A percentile compares a stretch with the other conserved stretches of the same genome.
These are phyloP conservation scores for Jasminum sambac DNA, from an alignment of 257 asterid species.

Conservation along the genomic window DNA sequence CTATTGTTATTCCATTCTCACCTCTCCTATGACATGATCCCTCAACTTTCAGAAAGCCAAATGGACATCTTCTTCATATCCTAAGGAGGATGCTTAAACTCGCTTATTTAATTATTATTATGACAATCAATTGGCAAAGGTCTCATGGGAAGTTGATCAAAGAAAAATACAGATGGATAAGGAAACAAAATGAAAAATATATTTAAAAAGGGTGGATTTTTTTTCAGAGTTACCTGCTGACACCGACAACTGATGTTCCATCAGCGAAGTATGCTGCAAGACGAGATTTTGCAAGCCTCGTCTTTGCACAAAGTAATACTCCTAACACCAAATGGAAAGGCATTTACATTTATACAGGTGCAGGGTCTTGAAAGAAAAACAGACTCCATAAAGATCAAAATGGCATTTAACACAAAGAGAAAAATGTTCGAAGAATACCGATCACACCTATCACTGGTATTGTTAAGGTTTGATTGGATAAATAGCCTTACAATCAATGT, in stretches of 20 bases:
- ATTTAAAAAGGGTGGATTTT: constrained; percentile 4
- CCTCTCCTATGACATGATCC: background rate
- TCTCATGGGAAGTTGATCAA: constrained; percentile 14
- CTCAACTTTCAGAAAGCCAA: background rate
- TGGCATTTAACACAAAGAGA: constrained; percentile 15
- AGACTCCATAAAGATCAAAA: constrained; percentile 11
- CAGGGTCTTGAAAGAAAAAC: constrained; percentile 20
- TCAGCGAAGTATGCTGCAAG: constrained; percentile 89
- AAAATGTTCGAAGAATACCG: constrained; percentile 1
- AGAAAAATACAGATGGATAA: background rate
- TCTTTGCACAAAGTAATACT: constrained; percentile 91
- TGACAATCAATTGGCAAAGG: constrained; percentile 1
- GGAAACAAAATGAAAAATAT: background rate
- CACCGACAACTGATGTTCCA: constrained; percentile 71
- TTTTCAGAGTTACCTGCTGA: constrained; percentile 45
- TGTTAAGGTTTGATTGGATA: background rate
- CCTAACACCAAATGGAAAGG: constrained; percentile 47
- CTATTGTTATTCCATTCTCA: background rate
- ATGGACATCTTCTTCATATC: background rate
- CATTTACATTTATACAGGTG: constrained; percentile 15
- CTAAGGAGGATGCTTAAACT: too few relatives aligned
- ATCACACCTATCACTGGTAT: background rate
- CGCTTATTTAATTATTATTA: background rate
- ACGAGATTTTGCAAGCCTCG: constrained; percentile 72
- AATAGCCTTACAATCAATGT: constrained; percentile 1